A percentile compares a stretch with the other conserved stretches of the same genome.
These are phyloP conservation scores for Rhodomyrtus tomentosa DNA, from an alignment of 345 rosid species.

Conservation along the genomic window DNA sequence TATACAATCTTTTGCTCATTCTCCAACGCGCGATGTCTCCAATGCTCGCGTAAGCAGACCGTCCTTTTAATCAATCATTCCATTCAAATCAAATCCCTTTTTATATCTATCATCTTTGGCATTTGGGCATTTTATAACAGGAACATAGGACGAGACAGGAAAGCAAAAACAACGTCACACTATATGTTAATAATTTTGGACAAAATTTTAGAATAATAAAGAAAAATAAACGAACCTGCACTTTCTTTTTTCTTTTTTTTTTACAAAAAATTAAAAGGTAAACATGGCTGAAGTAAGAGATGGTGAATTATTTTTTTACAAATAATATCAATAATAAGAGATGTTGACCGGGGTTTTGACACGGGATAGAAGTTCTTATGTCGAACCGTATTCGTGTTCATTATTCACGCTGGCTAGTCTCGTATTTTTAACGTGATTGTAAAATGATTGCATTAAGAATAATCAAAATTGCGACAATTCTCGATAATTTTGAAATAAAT, in stretches of 20 bases:
- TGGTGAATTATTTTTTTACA: not conserved
- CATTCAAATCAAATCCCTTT: constrained; percentile 35
- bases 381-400: not conserved
- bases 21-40: not conserved
- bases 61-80: constrained; percentile 18
- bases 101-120: constrained; percentile 11
- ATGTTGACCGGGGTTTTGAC: not conserved
- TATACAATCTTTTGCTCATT: constrained; percentile 15
- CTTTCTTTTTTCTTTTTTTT: not conserved
- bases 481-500: not conserved
- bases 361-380: not conserved
- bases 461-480: not conserved
- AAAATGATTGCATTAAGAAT: not conserved
- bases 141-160: constrained; percentile 26
- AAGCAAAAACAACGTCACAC: constrained; percentile 31
- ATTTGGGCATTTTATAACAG: constrained; percentile 55
- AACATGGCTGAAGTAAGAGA: not conserved
- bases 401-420: not conserved
- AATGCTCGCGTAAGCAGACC: not conserved
- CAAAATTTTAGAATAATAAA: not conserved
- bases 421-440: not conserved
- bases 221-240: not conserved
- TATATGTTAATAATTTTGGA: not conserved
- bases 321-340: not conserved
- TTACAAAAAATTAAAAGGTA: not conserved